Conservation (phyloP, 169 alveolate species). For the Plasmodium yoelii region DNA sequence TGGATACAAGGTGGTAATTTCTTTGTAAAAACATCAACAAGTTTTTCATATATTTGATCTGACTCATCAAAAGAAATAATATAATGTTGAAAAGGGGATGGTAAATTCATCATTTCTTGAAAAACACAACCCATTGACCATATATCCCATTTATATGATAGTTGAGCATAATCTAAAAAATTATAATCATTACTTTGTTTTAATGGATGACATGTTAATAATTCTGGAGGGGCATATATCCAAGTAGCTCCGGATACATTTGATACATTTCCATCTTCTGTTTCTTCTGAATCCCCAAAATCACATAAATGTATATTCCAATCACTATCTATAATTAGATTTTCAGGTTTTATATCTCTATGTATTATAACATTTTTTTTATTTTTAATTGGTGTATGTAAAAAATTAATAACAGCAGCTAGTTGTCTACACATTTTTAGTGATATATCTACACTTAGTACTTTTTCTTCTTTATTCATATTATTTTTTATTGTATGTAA, state of each 20-base stretch:
- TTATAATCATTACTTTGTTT: constrained; percentile 65
- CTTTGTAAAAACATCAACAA: constrained; percentile 81
- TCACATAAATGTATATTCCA: constrained; percentile 88
- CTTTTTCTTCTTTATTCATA: constrained; percentile 73
- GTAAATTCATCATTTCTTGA: constrained; percentile 87
- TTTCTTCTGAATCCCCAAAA: constrained; percentile 90
- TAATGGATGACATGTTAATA: constrained; percentile 85
- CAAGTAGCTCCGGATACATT: constrained; percentile 93
- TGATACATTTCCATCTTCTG: constrained; percentile 85
- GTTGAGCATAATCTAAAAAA: constrained; percentile 53
- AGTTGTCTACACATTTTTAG: constrained; percentile 90
- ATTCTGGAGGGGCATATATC: constrained; percentile 93
- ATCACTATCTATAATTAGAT: constrained; percentile 81
- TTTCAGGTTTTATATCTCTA: constrained; percentile 90
- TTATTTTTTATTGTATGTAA: constrained; percentile 89
- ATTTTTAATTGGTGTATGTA: constrained; percentile 88
- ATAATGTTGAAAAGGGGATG: constrained; percentile 88
- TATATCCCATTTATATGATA: constrained; percentile 89
- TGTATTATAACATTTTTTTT: constrained; percentile 84
- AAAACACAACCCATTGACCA: constrained; percentile 92
- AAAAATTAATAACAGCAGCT: constrained; percentile 86
- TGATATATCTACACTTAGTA: constrained; percentile 70
- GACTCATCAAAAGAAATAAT: constrained; percentile 84
- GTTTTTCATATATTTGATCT: constrained; percentile 82
- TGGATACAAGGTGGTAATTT: constrained; percentile 84